Base-by-base conservation (phyloP, 202 grass and related monocot species). In the Schoenoplectus tabernaemontani region DNA sequence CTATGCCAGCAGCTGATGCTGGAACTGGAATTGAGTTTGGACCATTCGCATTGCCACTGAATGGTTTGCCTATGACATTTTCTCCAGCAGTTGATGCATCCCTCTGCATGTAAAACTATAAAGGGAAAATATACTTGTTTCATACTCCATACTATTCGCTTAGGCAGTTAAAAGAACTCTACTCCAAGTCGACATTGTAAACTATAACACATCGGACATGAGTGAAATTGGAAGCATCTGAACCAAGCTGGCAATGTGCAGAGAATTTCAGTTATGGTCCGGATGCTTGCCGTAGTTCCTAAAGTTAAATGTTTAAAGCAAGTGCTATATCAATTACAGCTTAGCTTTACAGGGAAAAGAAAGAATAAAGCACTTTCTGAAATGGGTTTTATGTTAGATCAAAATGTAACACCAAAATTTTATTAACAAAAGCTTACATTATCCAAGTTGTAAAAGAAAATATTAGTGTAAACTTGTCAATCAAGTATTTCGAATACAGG, bases 1-100 rank as follows among this genome's bases (percentile, higher is more conserved):
- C 82, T 56, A 54, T 63, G 76, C 17, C 36, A 20, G 71, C 59
- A 54, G 65, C 59, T 0, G 51, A 84, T 24, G 64, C n/a, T n/a
- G n/a, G n/a, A n/a, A n/a, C 19, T 8, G 86, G 86, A 22, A 64
- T 88, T 26, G 81, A 88, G 54, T 88, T 88, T 38, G 82, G 86
- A 34, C 86, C 86, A 0, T 88, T 88, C 5, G 86, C 20, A 9
- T 50, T 88, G 60, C 86, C 86, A 7, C 12, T 82, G 53, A 88
- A 88, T 58, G 86, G 86, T 13, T 64, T 88, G 60, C 86, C 86
- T 11, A 70, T 88, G 57, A 88, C 13, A 47, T 82, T 88, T 32
- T 81, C 68, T 44, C 64, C 51, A 9, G 44, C 81, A 78, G 44
- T 53, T 17, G 46, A 74, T 74, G 7, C 13, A 4, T 9, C 15